Evolutionary conservation across 164 flowering plant genomes (phyloP).

Genomic region (Buxus sempervirens): DNA sequence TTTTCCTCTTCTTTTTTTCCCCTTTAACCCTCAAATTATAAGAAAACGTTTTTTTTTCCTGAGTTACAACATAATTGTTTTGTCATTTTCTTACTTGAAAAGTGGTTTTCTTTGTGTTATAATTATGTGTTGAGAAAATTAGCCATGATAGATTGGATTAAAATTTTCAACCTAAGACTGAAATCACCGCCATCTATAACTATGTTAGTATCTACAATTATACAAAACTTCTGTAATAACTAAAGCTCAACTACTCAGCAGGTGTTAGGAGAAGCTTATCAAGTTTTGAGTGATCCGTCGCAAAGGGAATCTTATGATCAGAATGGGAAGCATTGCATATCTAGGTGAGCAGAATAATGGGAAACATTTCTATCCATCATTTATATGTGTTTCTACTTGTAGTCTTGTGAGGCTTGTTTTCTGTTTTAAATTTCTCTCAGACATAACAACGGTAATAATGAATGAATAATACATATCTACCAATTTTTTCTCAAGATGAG

Average conservation of each 20-base stretch:
- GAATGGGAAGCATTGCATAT: constrained; percentile 65
- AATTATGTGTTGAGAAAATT: background rate
- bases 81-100: too few relatives aligned
- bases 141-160: background rate
- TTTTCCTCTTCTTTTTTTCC: background rate
- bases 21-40: too few relatives aligned
- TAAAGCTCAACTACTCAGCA: constrained; percentile 18
- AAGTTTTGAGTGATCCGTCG: constrained; percentile 80
- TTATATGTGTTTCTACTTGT: background rate
- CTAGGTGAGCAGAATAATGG: constrained; percentile 43
- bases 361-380: background rate
- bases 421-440: background rate
- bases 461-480: background rate
- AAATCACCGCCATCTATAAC: background rate
- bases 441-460: too few relatives aligned
- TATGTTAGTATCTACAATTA: background rate
- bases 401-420: background rate
- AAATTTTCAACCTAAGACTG: background rate
- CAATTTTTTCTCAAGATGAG: background rate
- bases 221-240: background rate
- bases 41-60: background rate
- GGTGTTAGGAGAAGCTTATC: constrained; percentile 95
- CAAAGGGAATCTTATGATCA: constrained; percentile 79
- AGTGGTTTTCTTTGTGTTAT: background rate
- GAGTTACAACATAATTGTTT: background rate